Conservation (phyloP, 805 yeast genomes). For the Schwanniomyces polymorphus region DNA sequence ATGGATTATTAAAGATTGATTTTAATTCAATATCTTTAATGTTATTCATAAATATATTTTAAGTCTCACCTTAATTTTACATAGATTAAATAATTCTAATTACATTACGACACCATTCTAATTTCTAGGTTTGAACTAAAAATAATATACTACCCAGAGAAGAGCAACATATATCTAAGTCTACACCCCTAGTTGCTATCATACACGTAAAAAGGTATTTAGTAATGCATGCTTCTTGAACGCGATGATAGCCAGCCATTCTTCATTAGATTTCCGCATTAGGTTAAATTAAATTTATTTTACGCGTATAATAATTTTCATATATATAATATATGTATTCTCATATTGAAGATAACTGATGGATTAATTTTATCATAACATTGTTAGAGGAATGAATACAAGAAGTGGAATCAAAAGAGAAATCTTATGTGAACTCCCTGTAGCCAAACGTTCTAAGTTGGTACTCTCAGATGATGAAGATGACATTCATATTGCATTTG, state of each 20-base stretch:
- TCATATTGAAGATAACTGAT: background rate
- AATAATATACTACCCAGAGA: no score
- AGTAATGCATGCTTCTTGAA: background rate
- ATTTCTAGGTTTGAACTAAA: no score
- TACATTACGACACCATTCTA: no score
- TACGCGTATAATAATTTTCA: background rate
- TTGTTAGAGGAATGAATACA: background rate
- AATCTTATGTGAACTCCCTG: background rate
- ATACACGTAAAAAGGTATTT: no score
- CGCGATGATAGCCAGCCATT: background rate
- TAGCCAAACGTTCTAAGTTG: background rate
- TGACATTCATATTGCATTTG: background rate
- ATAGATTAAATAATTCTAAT: no score
- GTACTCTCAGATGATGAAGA: background rate
- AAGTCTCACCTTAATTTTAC: no score
- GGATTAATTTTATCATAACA: background rate
- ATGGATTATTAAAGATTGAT: no score
- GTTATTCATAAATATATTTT: no score
- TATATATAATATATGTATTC: background rate
- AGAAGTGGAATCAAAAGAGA: slow-evolving; percentile 2
- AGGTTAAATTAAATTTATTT: slow-evolving; percentile 1
- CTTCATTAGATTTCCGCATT: background rate
- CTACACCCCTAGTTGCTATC: no score
- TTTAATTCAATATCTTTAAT: no score
- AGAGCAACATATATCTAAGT: no score